Base-by-base conservation (phyloP, 305 asterid genomes). In the Ajuga reptans region DNA sequence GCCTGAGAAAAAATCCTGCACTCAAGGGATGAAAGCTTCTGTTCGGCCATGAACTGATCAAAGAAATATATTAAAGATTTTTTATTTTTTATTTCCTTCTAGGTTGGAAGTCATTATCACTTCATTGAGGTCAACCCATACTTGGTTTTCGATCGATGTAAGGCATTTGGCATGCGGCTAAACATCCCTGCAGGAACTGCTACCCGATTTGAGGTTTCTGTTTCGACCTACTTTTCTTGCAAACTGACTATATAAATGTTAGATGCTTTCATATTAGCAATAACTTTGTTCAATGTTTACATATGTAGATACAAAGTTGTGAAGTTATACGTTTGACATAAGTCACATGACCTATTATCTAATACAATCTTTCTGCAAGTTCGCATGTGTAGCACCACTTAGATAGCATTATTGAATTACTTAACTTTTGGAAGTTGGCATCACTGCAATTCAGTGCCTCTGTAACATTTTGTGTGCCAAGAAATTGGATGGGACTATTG, bases 31-130 rank as follows among this genome's bases (percentile, higher is more conserved):
- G 55, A 56, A 11, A 33, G 61, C 27, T 21, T 0, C 27, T 21
- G 27, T 21, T 21, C 66, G 47, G 53, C 62, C 47, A 18, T 77
- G 24, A 74, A 58, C 76, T 63, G 14, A 36, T 46, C 46, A 29
- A 14, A 27, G n/a, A 59, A 52, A 64, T 51, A 14, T 75, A 53
- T 51, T 33, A 15, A 18, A 17, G 14, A 59, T 31, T 1, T 4
- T 71, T 55, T 41, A 54, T 21, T 70, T 27, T 43, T 7, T 47
- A 53, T 63, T 41, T 60, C 39, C 73, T 17, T 71, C 59, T 83
- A 92, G 97, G 93, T 92, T 80, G 98, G 98, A 50, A 90, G 98
- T 81, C 98, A 92, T 79, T 90, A 92, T 82, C 95, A 85, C 86
- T 90, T 90, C 78, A 84, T 86, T 56, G 98, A 92, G 83, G 93